Evolutionary conservation across 257 asterid species (phyloP), one percentile per base, ranked within the genome.

Genomic region (Capsicum chinense): DNA sequence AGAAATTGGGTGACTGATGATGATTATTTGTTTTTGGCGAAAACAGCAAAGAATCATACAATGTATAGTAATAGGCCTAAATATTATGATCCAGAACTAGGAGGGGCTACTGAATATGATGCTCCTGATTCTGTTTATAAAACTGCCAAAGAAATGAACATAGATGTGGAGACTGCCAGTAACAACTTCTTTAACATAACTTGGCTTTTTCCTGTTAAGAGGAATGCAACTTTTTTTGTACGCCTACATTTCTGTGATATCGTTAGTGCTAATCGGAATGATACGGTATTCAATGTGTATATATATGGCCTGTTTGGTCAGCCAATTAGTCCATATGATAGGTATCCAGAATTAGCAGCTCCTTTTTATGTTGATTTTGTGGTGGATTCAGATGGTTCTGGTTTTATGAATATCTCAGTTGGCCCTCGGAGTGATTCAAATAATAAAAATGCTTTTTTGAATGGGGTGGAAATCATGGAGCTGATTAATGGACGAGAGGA

Each of bases 391-490:
- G 92, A 89, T 64, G 88, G 82, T 69, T 88, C 92, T 37, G 94
- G 93, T 44, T 81, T 84, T n/a, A 50, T 93, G 85, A 83, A 83
- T 13, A 21, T 93, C n/a, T 85, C 91, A 6, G 35, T 93, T 69
- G 92, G 93, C 62, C 83, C 87, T 6, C 3, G 1, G 6, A 6
- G 6, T 3, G 88, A 66, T 52, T 59, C 84, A 0, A 0, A 0
- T 1, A 0, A 1, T 39, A 21, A 0, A 66, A 80, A 21, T 0
- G 90, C 94, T 44, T 89, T 90, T 71, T 78, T 93, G 57, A 93
- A 92, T 63, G 97, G 96, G 10, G 79, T 91, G 0, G 96, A 93
- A 92, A 90, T 93, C 19, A 91, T 93, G 97, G 88, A 90, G 91
- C 59, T 90, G 33, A 62, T 87, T 58, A 10, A 3, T 0, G 82